A percentile compares a stretch with the other conserved stretches of the same genome.
Evolutionary conservation across 2,329 filamentous ascomycete species (phyloP).

Genomic region (Colletotrichum incanum): DNA sequence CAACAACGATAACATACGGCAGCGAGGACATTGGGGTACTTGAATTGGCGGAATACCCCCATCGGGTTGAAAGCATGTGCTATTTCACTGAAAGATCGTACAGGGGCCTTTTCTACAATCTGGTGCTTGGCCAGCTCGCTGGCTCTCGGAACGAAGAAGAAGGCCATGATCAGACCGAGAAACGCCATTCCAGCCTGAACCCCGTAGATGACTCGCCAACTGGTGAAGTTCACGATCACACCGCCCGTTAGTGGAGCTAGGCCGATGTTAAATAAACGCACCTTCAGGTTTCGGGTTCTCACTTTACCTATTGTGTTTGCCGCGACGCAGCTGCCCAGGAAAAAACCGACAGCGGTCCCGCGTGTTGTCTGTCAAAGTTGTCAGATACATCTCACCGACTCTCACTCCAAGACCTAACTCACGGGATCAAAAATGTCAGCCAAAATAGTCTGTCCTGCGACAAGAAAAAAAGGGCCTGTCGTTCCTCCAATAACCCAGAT

Average conservation of each 20-base stretch:
- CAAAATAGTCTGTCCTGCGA: slow-evolving; percentile 41
- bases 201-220: slow-evolving; percentile 82
- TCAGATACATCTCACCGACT: neutral
- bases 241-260: slow-evolving; percentile 60
- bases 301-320: slow-evolving; percentile 38
- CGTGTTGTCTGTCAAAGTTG: slow-evolving; percentile 26
- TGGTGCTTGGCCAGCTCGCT: slow-evolving; percentile 70
- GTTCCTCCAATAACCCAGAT: slow-evolving; percentile 43
- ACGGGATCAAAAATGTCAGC: slow-evolving; percentile 44
- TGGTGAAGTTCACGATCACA: slow-evolving; percentile 77
- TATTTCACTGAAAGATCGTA: slow-evolving; percentile 35
- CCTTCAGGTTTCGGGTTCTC: too few species aligned
- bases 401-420: neutral
- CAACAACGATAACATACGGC: slow-evolving; percentile 60
- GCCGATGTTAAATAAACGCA: neutral
- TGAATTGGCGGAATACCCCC: slow-evolving; percentile 74
- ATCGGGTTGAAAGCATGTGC: slow-evolving; percentile 74
- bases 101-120: slow-evolving; percentile 62
- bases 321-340: slow-evolving; percentile 42
- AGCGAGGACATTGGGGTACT: slow-evolving; percentile 75
- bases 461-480: slow-evolving; percentile 41
- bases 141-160: slow-evolving; percentile 78
- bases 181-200: slow-evolving; percentile 76
- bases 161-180: slow-evolving; percentile 67
- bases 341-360: slow-evolving; percentile 42